phyloP scores from a whole-genome alignment of 768 basidiomycete species.

The Pleurotus tuber-regium region DNA sequence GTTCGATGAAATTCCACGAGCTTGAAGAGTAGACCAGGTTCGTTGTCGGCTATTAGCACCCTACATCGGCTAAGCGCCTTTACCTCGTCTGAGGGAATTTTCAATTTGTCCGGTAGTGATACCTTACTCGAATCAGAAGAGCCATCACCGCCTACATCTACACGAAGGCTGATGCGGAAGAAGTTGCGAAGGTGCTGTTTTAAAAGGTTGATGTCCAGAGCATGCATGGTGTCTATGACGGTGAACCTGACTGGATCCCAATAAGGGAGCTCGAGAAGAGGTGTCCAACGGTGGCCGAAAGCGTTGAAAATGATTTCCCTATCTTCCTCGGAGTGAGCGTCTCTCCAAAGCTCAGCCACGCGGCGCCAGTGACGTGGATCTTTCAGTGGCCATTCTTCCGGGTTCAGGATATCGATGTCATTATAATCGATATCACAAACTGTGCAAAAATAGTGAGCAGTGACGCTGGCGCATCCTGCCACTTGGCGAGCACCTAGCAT shows the following conservation, averaged over 20 bases:
- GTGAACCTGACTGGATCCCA: conserved; percentile 27
- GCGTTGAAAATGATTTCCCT: conserved; percentile 13
- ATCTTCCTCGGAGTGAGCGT: conserved; percentile 12
- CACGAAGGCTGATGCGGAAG: conserved; percentile 6
- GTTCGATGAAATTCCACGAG: conserved; percentile 15
- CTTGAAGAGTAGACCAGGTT: conserved; percentile 4
- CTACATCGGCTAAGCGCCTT: background rate
- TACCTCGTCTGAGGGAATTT: background rate
- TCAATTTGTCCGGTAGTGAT: background rate
- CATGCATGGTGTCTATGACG: conserved; percentile 38
- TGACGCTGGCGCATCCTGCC: background rate
- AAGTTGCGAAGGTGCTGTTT: conserved; percentile 23
- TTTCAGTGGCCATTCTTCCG: conserved; percentile 14
- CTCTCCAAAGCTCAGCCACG: conserved; percentile 17
- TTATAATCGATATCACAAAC: conserved; percentile 15
- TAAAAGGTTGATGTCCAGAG: conserved; percentile 28
- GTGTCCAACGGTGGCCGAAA: conserved; percentile 26
- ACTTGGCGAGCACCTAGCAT: conserved; percentile 3
- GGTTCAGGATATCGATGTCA: conserved; percentile 18
- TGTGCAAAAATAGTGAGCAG: conserved; percentile 20
- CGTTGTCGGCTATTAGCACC: background rate
- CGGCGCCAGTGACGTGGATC: conserved; percentile 11
- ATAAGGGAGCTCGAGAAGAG: conserved; percentile 30
- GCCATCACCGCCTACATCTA: background rate
- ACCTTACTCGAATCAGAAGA: background rate